phyloP scores from a whole-genome alignment of 2,329 filamentous ascomycete species.

The Xylaria sp. region DNA sequence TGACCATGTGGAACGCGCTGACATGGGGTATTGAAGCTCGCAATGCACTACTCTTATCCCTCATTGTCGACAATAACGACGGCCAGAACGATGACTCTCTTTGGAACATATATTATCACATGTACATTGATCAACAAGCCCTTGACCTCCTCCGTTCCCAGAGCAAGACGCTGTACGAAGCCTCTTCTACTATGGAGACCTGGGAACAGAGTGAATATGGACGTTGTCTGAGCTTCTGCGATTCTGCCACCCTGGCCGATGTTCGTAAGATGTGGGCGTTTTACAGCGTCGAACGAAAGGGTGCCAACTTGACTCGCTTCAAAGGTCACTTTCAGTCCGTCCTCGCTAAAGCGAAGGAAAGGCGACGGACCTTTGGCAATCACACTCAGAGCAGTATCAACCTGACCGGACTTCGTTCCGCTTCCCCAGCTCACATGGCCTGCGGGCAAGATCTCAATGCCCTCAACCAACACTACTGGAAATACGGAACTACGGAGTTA shows the following conservation, averaged over 20 bases:
- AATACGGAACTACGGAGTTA: slow-evolving; percentile 38
- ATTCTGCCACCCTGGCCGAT: slow-evolving; percentile 51
- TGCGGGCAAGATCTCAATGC: slow-evolving; percentile 32
- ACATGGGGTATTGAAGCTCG: slow-evolving; percentile 49
- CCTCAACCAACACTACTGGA: slow-evolving; percentile 44
- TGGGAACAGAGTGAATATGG: slow-evolving; percentile 57
- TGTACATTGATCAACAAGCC: slow-evolving; percentile 50
- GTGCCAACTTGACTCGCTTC: slow-evolving; percentile 3
- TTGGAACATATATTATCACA: slow-evolving; percentile 64
- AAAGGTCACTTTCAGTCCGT: slow-evolving; percentile 8
- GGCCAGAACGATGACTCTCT: slow-evolving; percentile 37
- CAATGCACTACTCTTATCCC: slow-evolving; percentile 55
- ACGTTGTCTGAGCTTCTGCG: slow-evolving; percentile 52
- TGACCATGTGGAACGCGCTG: slow-evolving; percentile 2
- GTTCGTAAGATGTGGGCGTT: slow-evolving; percentile 50
- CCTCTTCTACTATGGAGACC: slow-evolving; percentile 45
- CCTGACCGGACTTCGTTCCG: slow-evolving; percentile 44
- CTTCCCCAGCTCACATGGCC: slow-evolving; percentile 40
- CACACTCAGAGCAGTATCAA: slow-evolving; percentile 5
- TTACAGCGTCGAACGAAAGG: slow-evolving; percentile 28
- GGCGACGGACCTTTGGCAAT: not conserved
- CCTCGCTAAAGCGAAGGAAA: not conserved
- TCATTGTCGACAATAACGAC: slow-evolving; percentile 52
- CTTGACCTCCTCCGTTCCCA: slow-evolving; percentile 49
- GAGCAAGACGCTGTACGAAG: slow-evolving; percentile 47